A percentile compares a stretch with the other conserved stretches of the same genome.
These are phyloP conservation scores for Westerdykella ornata DNA, from an alignment of 2,329 filamentous ascomycete species.

Conservation along the genomic window DNA sequence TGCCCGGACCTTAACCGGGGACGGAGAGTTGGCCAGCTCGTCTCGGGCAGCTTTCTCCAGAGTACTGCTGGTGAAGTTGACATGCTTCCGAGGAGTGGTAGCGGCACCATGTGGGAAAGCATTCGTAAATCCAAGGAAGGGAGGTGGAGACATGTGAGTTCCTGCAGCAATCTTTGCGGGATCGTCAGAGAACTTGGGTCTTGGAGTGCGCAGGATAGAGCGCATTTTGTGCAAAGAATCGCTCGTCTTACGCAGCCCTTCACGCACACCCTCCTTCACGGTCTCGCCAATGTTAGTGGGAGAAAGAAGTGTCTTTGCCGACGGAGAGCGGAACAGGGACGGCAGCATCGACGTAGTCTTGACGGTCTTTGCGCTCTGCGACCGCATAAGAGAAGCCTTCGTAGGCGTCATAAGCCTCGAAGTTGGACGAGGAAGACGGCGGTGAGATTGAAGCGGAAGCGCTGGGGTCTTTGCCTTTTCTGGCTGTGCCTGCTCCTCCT, in stretches of 20 bases:
- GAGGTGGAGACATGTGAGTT: slow-evolving; percentile 48
- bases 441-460: slow-evolving; percentile 25
- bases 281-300: slow-evolving; percentile 27
- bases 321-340: slow-evolving; percentile 47
- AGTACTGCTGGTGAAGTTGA: slow-evolving; percentile 71
- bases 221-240: slow-evolving; percentile 51
- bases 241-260: slow-evolving; percentile 35
- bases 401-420: slow-evolving; percentile 64
- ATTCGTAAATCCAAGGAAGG: slow-evolving; percentile 42
- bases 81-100: slow-evolving; percentile 70
- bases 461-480: slow-evolving; percentile 15
- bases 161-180: slow-evolving; percentile 54
- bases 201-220: slow-evolving; percentile 56
- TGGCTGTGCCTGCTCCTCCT: slow-evolving; percentile 12
- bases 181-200: slow-evolving; percentile 54
- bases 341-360: slow-evolving; percentile 48
- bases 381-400: slow-evolving; percentile 63
- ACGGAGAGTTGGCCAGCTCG: slow-evolving; percentile 30
- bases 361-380: slow-evolving; percentile 46
- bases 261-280: slow-evolving; percentile 35
- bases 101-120: slow-evolving; percentile 49
- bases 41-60: slow-evolving; percentile 41
- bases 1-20: slow-evolving; percentile 31
- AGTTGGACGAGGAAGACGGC: slow-evolving; percentile 46
- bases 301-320: slow-evolving; percentile 46